Evolutionary conservation across 192 early-diverging fungal genomes (phyloP), one percentile per base, ranked within the genome.

Genomic region (Coemansia sp.): DNA sequence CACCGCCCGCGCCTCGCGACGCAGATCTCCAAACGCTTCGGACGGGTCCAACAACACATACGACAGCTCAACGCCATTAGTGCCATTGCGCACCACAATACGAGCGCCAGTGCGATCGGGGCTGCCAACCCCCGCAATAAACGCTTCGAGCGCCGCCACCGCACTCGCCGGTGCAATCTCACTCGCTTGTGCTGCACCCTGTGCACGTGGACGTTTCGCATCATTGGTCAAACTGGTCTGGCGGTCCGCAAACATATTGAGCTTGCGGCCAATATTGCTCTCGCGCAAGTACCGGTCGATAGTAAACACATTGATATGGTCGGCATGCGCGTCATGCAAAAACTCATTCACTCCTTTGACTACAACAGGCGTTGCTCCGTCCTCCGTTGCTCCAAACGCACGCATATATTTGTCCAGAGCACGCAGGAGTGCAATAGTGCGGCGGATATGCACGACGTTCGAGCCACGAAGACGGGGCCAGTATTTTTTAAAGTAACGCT

Each of bases 31-130:
- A 69, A 98, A 96, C 5, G 81, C 77, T 57, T 90, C 87, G 2
- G 92, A 85, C 5, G 96, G 94, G 59, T 93, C 93, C 21, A 98
- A 69, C 11, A 95, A 69, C 50, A 98, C 83, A 59, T 95, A 98
- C 72, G 93, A 93, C 12, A 94, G 65, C 24, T 67, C 63, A 14
- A 61, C 76, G 2, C 53, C 39, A 23, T 21, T 47, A 2, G 22
- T 60, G 9, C 59, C 65, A 7, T 21, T 24, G 14, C 60, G 68
- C 37, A 72, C 66, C 0, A 65, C 66, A 0, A 77, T 25, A 11
- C 75, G 75, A 2, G 75, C 69, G 2, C 69, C 75, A 0, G 52
- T 50, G 45, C 75, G 57, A 6, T 69, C 66, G 1, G 75, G 75
- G 24, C 47, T 68, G 12, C 75, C 75, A 0, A 77, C 66, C 51